Conservation (phyloP, 495 filamentous ascomycete species). For the Penicillium goetzii region DNA sequence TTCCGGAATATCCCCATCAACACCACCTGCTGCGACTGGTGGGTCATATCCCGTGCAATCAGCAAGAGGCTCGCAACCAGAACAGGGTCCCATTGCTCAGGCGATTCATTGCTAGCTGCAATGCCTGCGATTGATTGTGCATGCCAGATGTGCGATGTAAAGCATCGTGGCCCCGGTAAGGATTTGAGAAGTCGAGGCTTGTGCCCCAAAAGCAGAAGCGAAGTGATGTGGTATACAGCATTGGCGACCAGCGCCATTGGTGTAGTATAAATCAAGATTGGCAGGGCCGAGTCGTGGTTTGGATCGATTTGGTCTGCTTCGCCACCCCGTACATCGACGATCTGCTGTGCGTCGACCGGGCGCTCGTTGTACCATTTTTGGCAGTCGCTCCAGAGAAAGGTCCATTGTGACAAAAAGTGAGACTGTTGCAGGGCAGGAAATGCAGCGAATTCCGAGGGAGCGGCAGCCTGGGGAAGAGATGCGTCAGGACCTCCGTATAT, state of each 20-base stretch:
- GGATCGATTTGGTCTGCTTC: conserved; percentile 35
- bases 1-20: conserved; percentile 20
- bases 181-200: conserved; percentile 34
- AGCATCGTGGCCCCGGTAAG: conserved; percentile 30
- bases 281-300: conserved; percentile 30
- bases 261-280: conserved; percentile 35
- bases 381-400: conserved; percentile 34
- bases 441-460: conserved; percentile 20
- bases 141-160: conserved; percentile 37
- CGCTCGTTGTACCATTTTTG: conserved; percentile 39
- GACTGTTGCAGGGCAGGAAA: conserved; percentile 33
- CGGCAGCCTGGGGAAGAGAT: conserved; percentile 9
- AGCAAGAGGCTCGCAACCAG: conserved; percentile 27
- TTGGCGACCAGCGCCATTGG: conserved; percentile 38
- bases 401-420: conserved; percentile 34
- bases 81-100: conserved; percentile 35
- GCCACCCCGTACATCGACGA: conserved; percentile 32
- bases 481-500: conserved; percentile 28
- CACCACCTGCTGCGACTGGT: conserved; percentile 31
- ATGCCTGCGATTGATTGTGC: conserved; percentile 35
- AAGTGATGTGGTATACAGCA: conserved; percentile 31
- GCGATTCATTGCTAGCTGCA: conserved; percentile 31
- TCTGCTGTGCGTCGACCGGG: conserved; percentile 29
- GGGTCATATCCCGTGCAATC: conserved; percentile 32
- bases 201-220: conserved; percentile 27